A percentile compares a stretch with the other conserved stretches of the same genome.
Evolutionary conservation across 2,329 filamentous ascomycete genomes (phyloP).

Genomic region (Arthrinium puccinioides): DNA sequence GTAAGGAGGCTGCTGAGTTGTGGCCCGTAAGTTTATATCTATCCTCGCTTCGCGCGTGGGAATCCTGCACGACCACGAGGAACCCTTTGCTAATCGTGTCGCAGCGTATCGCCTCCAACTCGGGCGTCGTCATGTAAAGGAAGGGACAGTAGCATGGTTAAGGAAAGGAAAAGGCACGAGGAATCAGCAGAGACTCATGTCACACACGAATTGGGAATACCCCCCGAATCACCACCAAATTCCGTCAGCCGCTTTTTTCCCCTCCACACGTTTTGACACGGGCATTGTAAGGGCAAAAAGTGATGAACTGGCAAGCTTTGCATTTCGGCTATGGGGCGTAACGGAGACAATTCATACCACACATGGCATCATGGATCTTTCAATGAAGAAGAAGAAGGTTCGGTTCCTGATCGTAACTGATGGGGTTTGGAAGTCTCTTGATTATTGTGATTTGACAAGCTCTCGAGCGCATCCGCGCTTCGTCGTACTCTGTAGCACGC

Average conservation of each 20-base stretch:
- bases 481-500: no score
- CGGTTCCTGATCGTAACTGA: slow-evolving; percentile 14
- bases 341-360: slow-evolving; percentile 41
- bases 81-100: slow-evolving; percentile 22
- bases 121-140: slow-evolving; percentile 98
- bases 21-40: slow-evolving; percentile 94
- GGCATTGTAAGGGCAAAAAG: slow-evolving; percentile 6
- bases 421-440: no score
- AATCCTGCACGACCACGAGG: slow-evolving; percentile 1
- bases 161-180: no score
- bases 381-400: slow-evolving; percentile 17
- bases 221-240: slow-evolving; percentile 6
- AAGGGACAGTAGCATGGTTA: slow-evolving; percentile 21
- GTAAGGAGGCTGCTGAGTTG: slow-evolving; percentile 99
- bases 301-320: slow-evolving; percentile 41
- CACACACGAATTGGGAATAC: slow-evolving; percentile 20
- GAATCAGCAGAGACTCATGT: slow-evolving; percentile 3
- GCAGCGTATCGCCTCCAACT: slow-evolving; percentile 99
- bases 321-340: slow-evolving; percentile 48
- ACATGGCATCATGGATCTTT: slow-evolving; percentile 39
- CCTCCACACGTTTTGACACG: slow-evolving; percentile 4
- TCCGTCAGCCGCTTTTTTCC: slow-evolving; percentile 14
- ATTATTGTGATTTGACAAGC: no score
- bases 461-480: no score
- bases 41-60: not conserved